Conservation (phyloP, 805 yeast species). For the Candida morakotiae region DNA sequence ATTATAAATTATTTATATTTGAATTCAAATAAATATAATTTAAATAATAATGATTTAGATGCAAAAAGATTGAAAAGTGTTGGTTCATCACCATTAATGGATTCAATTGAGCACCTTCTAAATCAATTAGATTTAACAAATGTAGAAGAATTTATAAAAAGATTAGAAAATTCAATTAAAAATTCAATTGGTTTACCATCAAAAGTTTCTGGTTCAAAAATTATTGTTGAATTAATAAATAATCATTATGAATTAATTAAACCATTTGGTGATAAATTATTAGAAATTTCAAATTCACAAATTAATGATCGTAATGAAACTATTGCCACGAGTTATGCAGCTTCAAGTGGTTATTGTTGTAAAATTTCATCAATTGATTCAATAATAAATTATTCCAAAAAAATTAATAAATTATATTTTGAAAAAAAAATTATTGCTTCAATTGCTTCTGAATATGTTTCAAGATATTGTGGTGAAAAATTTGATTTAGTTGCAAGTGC, state of each 20-base stretch:
- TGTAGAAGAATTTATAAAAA: constrained; percentile 46
- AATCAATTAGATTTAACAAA: constrained; percentile 49
- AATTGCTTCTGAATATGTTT: constrained; percentile 58
- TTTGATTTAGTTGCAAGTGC: constrained; percentile 59
- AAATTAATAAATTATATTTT: constrained; percentile 55
- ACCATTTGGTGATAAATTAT: constrained; percentile 58
- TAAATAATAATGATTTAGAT: constrained; percentile 70
- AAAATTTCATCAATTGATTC: constrained; percentile 54
- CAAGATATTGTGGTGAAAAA: constrained; percentile 64
- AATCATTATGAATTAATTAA: constrained; percentile 45
- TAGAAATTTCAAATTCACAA: constrained; percentile 56
- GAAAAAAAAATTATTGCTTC: constrained; percentile 56
- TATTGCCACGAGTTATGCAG: constrained; percentile 70
- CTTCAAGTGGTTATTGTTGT: constrained; percentile 74
- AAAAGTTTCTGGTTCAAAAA: constrained; percentile 77
- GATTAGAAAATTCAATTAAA: constrained; percentile 53
- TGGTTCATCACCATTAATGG: constrained; percentile 85
- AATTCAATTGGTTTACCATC: constrained; percentile 87
- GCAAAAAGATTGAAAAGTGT: constrained; percentile 69
- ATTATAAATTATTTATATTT: constrained; percentile 77
- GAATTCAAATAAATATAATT: constrained; percentile 84
- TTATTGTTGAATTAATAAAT: constrained; percentile 60
- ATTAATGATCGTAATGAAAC: constrained; percentile 69
- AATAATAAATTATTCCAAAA: constrained; percentile 50
- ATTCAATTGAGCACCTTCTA: constrained; percentile 69